Evolutionary conservation across 1,284 basidiomycete genomes (phyloP).

Genomic region (Moniliella sp.): DNA sequence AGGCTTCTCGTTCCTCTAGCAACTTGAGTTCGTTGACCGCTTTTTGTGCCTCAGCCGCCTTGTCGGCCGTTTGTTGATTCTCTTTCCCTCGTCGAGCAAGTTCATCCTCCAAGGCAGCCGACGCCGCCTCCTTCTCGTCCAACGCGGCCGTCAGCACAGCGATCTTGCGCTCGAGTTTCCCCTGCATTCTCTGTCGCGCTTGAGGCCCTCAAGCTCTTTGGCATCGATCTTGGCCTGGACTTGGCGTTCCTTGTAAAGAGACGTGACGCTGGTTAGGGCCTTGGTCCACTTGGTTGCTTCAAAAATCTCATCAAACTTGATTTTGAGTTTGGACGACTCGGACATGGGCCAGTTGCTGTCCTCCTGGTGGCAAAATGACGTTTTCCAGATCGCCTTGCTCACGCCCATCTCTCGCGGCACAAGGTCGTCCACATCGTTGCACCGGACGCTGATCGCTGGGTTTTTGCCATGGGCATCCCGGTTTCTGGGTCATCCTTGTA

Average conservation of each 20-base stretch:
- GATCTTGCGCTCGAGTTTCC: conserved; percentile 39
- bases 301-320: conserved; percentile 97
- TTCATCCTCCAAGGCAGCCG: too few species aligned
- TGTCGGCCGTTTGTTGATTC: conserved; percentile 63
- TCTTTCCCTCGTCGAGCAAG: conserved; percentile 36
- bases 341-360: conserved; percentile 94
- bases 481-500: conserved; percentile 46
- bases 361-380: conserved; percentile 98
- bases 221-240: conserved; percentile 80
- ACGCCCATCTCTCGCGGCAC: conserved; percentile 68
- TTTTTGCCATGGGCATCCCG: neutral
- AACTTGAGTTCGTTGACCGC: conserved; percentile 53
- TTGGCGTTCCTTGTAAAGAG: conserved; percentile 52
- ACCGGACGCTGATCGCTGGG: conserved; percentile 23
- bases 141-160: conserved; percentile 11
- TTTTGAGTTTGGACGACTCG: conserved; percentile 74
- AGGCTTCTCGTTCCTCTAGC: conserved; percentile 48
- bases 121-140: conserved; percentile 15
- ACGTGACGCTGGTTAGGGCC: conserved; percentile 77
- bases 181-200: conserved; percentile 62
- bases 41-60: conserved; percentile 61
- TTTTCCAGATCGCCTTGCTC: conserved; percentile 84
- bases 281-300: conserved; percentile 75
- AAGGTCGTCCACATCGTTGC: conserved; percentile 66
- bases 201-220: conserved; percentile 58